Conservation (phyloP, 2,329 filamentous ascomycete genomes). For the Diaporthe sp. region DNA sequence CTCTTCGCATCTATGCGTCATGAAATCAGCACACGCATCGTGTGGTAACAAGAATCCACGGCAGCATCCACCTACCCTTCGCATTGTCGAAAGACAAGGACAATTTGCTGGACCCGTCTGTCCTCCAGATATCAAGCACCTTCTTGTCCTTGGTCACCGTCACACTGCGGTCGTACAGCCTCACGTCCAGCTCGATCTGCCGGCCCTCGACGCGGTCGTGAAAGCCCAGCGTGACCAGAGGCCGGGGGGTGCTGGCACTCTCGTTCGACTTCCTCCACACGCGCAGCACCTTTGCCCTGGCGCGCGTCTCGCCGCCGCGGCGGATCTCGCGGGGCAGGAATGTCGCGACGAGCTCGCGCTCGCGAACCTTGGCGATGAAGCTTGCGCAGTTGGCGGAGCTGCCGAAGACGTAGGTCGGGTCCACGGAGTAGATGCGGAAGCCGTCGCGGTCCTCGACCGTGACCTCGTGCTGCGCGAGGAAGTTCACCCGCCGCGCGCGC, state of each 20-base stretch:
- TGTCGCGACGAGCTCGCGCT: conserved; percentile 31
- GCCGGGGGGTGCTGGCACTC: neutral
- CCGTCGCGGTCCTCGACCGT: conserved; percentile 25
- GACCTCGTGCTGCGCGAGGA: conserved; percentile 30
- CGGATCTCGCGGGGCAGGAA: conserved; percentile 20
- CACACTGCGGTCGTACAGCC: neutral
- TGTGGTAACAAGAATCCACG: too few relatives aligned
- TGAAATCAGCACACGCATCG: neutral
- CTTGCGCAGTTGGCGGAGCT: conserved; percentile 17
- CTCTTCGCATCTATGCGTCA: neutral
- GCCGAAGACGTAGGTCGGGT: conserved; percentile 27
- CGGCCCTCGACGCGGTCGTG: conserved; percentile 11
- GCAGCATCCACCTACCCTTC: neutral
- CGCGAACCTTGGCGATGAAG: conserved; percentile 32
- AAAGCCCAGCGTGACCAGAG: conserved; percentile 20
- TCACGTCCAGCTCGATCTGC: conserved; percentile 24
- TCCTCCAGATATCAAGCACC: conserved; percentile 22
- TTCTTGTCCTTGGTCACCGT: conserved; percentile 9
- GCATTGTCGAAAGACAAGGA: neutral
- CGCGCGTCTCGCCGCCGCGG: neutral
- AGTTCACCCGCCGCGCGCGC: conserved; percentile 16
- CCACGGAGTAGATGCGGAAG: conserved; percentile 27
- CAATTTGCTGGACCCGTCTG: conserved; percentile 16
- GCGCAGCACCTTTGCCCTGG: conserved; percentile 20
- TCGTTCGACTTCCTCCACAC: conserved; percentile 21